A percentile compares a stretch with the other conserved stretches of the same genome.
Conservation (phyloP, 805 yeast species). For the Vanderwaltozyma tropicalis region DNA sequence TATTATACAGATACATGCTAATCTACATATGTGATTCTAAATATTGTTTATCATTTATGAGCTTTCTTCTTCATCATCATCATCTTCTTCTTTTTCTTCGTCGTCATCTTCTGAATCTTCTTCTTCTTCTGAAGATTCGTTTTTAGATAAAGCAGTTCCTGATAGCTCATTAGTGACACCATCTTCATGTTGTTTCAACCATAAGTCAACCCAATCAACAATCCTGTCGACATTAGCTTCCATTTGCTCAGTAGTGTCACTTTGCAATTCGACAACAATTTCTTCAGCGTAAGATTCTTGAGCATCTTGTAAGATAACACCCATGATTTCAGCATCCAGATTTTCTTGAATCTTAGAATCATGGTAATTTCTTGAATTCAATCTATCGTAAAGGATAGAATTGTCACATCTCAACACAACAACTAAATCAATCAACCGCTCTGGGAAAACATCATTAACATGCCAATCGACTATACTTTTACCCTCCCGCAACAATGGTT, state of each 20-base stretch:
- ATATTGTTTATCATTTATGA: no score
- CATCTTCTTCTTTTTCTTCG: neutral
- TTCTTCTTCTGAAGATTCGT: neutral
- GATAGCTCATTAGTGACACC: slow-evolving; percentile 47
- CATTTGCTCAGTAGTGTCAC: slow-evolving; percentile 65
- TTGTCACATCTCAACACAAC: slow-evolving; percentile 79
- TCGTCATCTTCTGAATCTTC: slow-evolving; percentile 3
- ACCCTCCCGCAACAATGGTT: slow-evolving; percentile 71
- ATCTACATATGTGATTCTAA: no score
- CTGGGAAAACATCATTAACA: slow-evolving; percentile 92
- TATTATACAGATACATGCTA: no score
- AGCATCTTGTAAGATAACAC: slow-evolving; percentile 79
- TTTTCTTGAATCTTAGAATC: slow-evolving; percentile 81
- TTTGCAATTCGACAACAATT: slow-evolving; percentile 69
- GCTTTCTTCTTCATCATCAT: slow-evolving; percentile 4
- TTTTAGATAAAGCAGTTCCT: slow-evolving; percentile 1
- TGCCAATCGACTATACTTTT: slow-evolving; percentile 95
- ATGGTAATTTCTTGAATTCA: slow-evolving; percentile 65
- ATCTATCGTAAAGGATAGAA: slow-evolving; percentile 59
- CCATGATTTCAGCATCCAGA: slow-evolving; percentile 95
- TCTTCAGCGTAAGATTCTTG: slow-evolving; percentile 68
- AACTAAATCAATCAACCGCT: slow-evolving; percentile 81
- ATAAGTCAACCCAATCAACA: slow-evolving; percentile 59
- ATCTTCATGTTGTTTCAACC: slow-evolving; percentile 57
- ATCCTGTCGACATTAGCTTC: slow-evolving; percentile 77